A percentile compares a stretch with the other conserved stretches of the same genome.
These are phyloP conservation scores for Boletus reticulatus DNA, from an alignment of 768 basidiomycete genomes.

Conservation along the genomic window DNA sequence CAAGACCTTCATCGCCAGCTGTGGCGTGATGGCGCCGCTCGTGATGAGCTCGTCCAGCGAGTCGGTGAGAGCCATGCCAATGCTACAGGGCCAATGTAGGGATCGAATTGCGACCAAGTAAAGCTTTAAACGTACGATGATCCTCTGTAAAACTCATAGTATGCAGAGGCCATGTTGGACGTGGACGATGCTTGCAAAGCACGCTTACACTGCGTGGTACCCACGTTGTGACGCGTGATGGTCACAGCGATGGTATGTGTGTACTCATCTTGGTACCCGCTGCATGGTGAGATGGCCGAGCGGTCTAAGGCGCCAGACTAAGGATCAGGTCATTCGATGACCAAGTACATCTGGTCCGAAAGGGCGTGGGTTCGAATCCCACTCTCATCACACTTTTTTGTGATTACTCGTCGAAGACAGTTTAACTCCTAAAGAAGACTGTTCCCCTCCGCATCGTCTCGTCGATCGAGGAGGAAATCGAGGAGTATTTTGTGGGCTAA, in stretches of 20 bases:
- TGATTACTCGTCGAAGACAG: too few relatives aligned
- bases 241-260: slow-evolving; percentile 4
- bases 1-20: slow-evolving; percentile 98
- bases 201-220: too few relatives aligned
- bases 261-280: rapidly evolving
- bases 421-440: too few relatives aligned
- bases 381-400: slow-evolving; percentile 30
- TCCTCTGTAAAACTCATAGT: slow-evolving; percentile 92
- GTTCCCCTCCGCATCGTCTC: too few relatives aligned
- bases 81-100: slow-evolving; percentile 45
- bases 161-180: slow-evolving; percentile 67
- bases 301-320: slow-evolving; percentile 66
- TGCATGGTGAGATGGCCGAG: slow-evolving; percentile 48
- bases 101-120: neutral
- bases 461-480: too few relatives aligned
- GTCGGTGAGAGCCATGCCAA: slow-evolving; percentile 96
- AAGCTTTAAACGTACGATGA: slow-evolving; percentile 64
- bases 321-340: slow-evolving; percentile 37
- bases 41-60: slow-evolving; percentile 98
- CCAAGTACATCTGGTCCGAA: slow-evolving; percentile 35
- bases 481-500: too few relatives aligned
- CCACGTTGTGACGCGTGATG: slow-evolving; percentile 23
- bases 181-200: slow-evolving; percentile 8
- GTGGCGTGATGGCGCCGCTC: slow-evolving; percentile 93
- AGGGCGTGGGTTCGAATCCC: slow-evolving; percentile 44